Evolutionary conservation across 495 filamentous ascomycete genomes (phyloP), one percentile per base, ranked within the genome.

Genomic region (Penicillium cinerascens): DNA sequence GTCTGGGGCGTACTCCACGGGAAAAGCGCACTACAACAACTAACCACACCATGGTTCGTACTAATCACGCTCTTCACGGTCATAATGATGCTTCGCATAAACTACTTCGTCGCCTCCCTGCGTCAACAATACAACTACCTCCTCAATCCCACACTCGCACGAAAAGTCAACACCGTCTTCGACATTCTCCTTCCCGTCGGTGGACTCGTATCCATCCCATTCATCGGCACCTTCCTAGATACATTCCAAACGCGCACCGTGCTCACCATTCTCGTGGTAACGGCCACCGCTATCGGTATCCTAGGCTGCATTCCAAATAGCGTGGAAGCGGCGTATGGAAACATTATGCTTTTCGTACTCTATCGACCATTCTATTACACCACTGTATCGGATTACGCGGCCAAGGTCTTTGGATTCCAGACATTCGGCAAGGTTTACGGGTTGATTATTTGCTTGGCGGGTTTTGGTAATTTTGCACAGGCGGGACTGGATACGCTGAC

Each of bases 371-470:
- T 82, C 47, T 82, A 80, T 46, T 80, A 80, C 47, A 80, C 77
- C 11, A 66, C 77, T 2, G 75, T 80, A 1, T 80, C 76, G 8
- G 93, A 98, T 72, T 97, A 95, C 67, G 76, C 84, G 39, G 92
- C 91, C 26, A 97, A 97, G 70, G 92, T 98, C 27, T 98, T 98
- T 66, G 92, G 93, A 7, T 96, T 96, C 71, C 83, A 82, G 53
- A 96, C 92, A 0, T 97, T 97, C 56, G 92, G 92, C 22, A 96
- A 88, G 49, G 89, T 98, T 22, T 97, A 97, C 65, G 93, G 93
- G n/a, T 78, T 91, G 7, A 85, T 96, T 49, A 97, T 97, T 52
- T 96, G 90, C 63, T 65, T 93, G 3, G 85, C 91, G 2, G 93
- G 93, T 6, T 59, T 98, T 10, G 78, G 92, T 44, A 96, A 95